phyloP scores from a whole-genome alignment of 139 green algal genomes.

The Coccomyxa sp. region DNA sequence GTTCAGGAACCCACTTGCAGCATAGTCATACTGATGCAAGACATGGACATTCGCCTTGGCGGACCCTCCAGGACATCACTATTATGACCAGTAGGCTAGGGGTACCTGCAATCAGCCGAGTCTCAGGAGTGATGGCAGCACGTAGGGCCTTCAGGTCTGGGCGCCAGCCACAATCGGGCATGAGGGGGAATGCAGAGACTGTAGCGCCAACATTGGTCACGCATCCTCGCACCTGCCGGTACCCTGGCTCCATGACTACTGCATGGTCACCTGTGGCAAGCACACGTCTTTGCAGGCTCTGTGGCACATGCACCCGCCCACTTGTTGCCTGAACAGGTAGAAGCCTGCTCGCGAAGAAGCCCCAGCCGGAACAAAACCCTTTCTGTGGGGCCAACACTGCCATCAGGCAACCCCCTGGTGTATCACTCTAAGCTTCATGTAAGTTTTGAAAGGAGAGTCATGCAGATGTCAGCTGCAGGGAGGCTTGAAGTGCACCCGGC shows the following conservation, averaged over 20 bases:
- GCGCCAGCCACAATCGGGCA: neutral
- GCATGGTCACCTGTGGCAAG: neutral
- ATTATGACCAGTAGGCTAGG: neutral
- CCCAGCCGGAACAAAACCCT: neutral
- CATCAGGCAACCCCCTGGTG: neutral
- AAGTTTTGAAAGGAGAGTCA: neutral
- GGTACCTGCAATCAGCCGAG: neutral
- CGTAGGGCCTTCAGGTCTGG: neutral
- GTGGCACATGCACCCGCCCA: neutral
- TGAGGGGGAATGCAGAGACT: neutral
- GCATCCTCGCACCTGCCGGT: conserved; percentile 10
- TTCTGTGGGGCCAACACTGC: neutral
- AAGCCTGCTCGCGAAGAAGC: neutral
- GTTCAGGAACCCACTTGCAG: too few species aligned
- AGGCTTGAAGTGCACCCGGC: neutral
- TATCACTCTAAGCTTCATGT: neutral
- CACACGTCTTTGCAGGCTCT: neutral
- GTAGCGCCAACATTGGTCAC: neutral
- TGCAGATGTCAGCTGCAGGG: neutral
- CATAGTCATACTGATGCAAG: neutral
- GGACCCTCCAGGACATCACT: neutral
- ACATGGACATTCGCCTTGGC: neutral
- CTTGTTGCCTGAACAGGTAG: neutral
- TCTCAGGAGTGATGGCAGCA: neutral
- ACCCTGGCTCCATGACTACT: conserved; percentile 9